Conservation (phyloP, 495 filamentous ascomycete genomes). For the Aspergillus leporis region DNA sequence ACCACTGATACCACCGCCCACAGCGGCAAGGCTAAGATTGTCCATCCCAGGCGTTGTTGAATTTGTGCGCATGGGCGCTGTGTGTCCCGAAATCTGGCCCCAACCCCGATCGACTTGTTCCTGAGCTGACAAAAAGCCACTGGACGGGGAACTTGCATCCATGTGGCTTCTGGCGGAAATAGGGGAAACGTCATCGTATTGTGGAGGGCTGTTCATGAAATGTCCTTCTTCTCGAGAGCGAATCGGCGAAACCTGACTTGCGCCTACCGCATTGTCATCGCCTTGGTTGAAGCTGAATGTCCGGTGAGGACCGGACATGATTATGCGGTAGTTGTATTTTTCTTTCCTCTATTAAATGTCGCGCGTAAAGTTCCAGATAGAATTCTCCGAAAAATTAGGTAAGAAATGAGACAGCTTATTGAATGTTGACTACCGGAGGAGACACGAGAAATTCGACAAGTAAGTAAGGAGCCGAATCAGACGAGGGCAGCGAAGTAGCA, state of each 20-base stretch:
- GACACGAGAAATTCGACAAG: neutral
- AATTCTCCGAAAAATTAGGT: neutral
- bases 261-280: constrained; percentile 9
- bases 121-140: constrained; percentile 16
- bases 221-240: constrained; percentile 7
- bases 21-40: constrained; percentile 69
- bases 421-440: neutral
- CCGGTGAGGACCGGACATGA: constrained; percentile 23
- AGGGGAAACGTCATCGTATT: constrained; percentile 23
- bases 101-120: constrained; percentile 15
- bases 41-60: constrained; percentile 72
- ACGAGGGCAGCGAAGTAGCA: constrained; percentile 2
- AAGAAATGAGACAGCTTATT: neutral
- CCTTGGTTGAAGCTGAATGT: constrained; percentile 24
- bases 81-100: constrained; percentile 23
- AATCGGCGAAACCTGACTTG: constrained; percentile 4
- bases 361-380: neutral
- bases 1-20: constrained; percentile 75
- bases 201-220: constrained; percentile 10
- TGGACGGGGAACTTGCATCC: constrained; percentile 11
- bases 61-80: constrained; percentile 36
- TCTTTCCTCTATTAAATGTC: neutral
- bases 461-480: constrained; percentile 7
- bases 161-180: constrained; percentile 17
- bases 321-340: constrained; percentile 3